Conservation (phyloP, 1,284 basidiomycete genomes). For the Sporisorium sorghi region DNA sequence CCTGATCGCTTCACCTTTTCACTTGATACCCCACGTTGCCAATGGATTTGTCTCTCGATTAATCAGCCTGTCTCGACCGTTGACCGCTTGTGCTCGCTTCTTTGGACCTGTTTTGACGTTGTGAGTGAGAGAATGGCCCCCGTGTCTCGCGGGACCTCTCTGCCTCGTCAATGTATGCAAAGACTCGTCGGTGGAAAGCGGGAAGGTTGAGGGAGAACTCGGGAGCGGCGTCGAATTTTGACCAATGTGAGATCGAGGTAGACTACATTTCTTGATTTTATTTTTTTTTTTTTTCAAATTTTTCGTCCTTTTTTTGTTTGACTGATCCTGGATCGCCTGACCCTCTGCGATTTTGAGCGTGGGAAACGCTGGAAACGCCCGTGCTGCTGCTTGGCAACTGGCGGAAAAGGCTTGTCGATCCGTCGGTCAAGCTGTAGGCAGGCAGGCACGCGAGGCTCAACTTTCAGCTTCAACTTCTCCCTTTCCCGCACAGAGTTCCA, state of each 20-base stretch:
- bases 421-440: not conserved
- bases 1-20: not conserved
- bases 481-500: not conserved
- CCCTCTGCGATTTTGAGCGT: no score
- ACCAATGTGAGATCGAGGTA: not conserved
- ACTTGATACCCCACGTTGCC: slow-evolving; percentile 11
- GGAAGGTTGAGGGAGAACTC: not conserved
- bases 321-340: not conserved
- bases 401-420: not conserved
- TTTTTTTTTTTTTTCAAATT: no score
- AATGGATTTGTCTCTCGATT: not conserved
- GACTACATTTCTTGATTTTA: not conserved
- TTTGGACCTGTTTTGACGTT: not conserved
- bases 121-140: not conserved
- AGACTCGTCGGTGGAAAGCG: not conserved
- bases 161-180: not conserved
- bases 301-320: not conserved
- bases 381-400: not conserved
- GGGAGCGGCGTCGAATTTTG: not conserved
- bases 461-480: slow-evolving; percentile 13
- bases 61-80: not conserved
- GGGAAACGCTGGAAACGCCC: no score
- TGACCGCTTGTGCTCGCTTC: not conserved
- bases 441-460: not conserved
- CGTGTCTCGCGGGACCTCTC: not conserved